Percentiles rank a stretch among this genome's conserved stretches.
Conservation (phyloP, 306 rosid genomes). For the Rosa rugosa region DNA sequence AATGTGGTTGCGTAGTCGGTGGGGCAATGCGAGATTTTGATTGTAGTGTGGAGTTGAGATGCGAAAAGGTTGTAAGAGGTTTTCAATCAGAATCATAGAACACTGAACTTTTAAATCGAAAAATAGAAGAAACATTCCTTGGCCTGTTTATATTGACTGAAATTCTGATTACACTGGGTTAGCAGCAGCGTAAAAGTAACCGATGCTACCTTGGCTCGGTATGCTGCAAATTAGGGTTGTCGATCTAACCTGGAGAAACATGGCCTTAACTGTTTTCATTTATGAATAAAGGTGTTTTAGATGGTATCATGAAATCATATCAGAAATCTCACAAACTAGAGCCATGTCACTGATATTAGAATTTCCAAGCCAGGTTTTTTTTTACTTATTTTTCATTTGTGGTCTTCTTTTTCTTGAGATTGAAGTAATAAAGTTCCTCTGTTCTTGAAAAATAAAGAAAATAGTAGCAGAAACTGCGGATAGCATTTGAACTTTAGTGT, state of each 20-base stretch:
- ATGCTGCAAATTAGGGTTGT: background rate
- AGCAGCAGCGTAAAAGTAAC: background rate
- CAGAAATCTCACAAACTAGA: background rate
- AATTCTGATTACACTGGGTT: background rate
- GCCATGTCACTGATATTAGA: background rate
- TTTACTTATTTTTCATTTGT: too few species aligned
- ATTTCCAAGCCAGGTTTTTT: background rate
- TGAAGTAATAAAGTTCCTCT: background rate
- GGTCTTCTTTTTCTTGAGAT: background rate
- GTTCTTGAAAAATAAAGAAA: background rate
- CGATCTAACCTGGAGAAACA: background rate
- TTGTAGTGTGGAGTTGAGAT: background rate
- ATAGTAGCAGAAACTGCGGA: background rate
- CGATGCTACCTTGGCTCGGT: background rate
- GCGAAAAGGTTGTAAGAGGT: background rate
- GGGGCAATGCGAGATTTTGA: background rate
- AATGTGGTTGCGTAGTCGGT: background rate
- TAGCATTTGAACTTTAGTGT: background rate
- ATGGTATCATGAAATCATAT: background rate
- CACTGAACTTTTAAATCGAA: background rate
- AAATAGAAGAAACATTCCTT: background rate
- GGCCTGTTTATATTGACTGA: background rate
- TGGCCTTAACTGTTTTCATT: background rate
- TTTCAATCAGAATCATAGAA: background rate
- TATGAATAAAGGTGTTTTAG: background rate